phyloP scores from a whole-genome alignment of 192 early-diverging fungal genomes.

The Podila horticola region DNA sequence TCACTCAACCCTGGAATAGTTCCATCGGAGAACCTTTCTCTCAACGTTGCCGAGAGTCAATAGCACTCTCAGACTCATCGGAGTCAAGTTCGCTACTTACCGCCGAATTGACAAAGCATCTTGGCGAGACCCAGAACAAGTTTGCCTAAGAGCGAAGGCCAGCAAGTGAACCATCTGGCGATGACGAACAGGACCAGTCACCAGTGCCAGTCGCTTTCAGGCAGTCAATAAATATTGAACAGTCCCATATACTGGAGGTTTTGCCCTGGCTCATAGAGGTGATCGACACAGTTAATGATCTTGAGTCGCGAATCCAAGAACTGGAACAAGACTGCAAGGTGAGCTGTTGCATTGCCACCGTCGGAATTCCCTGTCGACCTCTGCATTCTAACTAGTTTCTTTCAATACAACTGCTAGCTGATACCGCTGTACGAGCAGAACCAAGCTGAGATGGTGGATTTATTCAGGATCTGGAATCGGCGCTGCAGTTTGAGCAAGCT shows the following conservation, averaged over 20 bases:
- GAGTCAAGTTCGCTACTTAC: too few species aligned
- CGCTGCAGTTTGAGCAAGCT: conserved; percentile 12
- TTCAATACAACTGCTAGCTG: conserved; percentile 1
- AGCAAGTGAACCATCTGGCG: too few species aligned
- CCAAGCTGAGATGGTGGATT: conserved; percentile 14
- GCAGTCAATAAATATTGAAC: background rate
- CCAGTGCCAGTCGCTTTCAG: background rate
- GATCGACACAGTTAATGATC: conserved; percentile 15
- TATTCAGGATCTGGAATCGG: conserved; percentile 23
- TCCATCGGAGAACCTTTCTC: too few species aligned
- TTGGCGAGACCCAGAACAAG: too few species aligned
- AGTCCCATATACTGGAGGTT: background rate
- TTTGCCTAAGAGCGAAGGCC: too few species aligned
- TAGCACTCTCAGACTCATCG: too few species aligned
- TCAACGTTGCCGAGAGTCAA: too few species aligned
- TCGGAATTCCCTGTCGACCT: background rate
- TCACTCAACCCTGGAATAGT: too few species aligned
- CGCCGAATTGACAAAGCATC: too few species aligned
- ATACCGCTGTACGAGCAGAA: conserved; percentile 40
- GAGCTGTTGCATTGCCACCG: background rate
- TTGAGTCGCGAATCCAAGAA: conserved; percentile 25
- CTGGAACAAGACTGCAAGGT: conserved; percentile 27
- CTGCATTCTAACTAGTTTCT: background rate
- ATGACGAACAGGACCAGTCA: background rate
- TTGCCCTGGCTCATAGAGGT: conserved; percentile 36